phyloP scores from a whole-genome alignment of 495 filamentous ascomycete genomes.

The Venustampulla echinocandica region DNA sequence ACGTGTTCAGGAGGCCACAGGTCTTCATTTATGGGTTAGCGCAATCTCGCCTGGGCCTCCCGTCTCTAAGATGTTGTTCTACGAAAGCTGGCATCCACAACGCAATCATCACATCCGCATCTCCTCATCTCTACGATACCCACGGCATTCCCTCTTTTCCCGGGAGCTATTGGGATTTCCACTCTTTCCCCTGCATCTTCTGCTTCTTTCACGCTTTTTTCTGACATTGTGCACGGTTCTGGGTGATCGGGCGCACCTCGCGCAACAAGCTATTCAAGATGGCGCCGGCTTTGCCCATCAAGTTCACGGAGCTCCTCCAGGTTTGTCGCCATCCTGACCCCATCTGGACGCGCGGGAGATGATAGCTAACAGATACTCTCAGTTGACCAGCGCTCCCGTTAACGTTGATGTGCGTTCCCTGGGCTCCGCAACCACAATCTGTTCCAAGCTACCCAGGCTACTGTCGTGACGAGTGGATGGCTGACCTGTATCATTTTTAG shows the following conservation, averaged over 20 bases:
- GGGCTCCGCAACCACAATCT: constrained; percentile 1
- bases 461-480: constrained; percentile 11
- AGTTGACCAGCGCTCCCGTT: constrained; percentile 60
- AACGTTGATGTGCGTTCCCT: constrained; percentile 62
- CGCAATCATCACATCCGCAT: constrained; percentile 14
- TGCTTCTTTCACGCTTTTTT: constrained; percentile 6
- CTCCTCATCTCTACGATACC: constrained; percentile 2
- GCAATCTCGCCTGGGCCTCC: too few relatives aligned
- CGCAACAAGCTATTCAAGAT: constrained; percentile 42
- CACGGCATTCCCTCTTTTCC: constrained; percentile 10
- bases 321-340: constrained; percentile 38
- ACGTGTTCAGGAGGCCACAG: too few relatives aligned
- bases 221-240: constrained; percentile 16
- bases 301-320: constrained; percentile 89
- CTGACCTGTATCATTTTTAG: constrained; percentile 43
- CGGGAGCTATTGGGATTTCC: constrained; percentile 13
- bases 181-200: constrained; percentile 8
- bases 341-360: constrained; percentile 1
- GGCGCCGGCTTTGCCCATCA: constrained; percentile 75
- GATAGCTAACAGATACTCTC: constrained; percentile 19
- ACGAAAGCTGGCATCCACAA: constrained; percentile 5
- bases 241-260: constrained; percentile 13
- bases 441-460: constrained; percentile 8
- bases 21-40: too few relatives aligned
- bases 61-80: background rate